Evolutionary conservation across 768 basidiomycete species (phyloP), one percentile per base, ranked within the genome.

Genomic region (Leccinum subgranulosum): DNA sequence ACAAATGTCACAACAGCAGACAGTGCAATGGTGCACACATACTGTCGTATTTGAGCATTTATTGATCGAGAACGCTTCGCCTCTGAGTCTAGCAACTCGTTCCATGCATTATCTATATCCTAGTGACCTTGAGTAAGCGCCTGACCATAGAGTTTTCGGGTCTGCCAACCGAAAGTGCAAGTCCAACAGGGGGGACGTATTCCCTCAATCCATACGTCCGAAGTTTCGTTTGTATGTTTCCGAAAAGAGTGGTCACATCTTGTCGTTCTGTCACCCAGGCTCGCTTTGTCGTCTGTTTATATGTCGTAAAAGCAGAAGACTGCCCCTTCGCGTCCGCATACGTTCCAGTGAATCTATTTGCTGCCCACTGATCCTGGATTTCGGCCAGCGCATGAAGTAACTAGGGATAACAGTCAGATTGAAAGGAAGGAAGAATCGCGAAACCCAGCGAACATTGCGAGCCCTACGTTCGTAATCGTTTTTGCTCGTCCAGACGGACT

Each of bases 381-480:
- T 86, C 78, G 17, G 80, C 74, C 29, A 96, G 79, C 12, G 88
- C 82, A 8, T 77, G 70, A 31, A 96, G 83, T 12, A 92, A 78
- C 87, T 90, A 59, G 27, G 25, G 34, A 56, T 51, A 39, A 33
- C 34, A 25, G 57, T 59, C 53, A 64, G 27, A 62, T 47, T 28
- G 15, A 54, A 47, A 52, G 23, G 15, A 15, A 25, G 39, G 7
- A 23, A 19, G 31, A 58, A 15, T 19, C 15, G n/a, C 2, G 51
- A 52, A 53, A 54, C 17, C 1, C 27, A 33, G 71, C 81, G 41
- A 65, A 93, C 91, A 41, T 84, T 76, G 50, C 82, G 80, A 52
- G 88, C 86, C 33, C 96, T 89, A 19, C 88, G 83, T 69, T 98
- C 95, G 66, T 98, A 99, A 70, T 98, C 95, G 65, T 94, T 95